Conservation (phyloP, 2,329 filamentous ascomycete species). For the Aciculosporium take region DNA sequence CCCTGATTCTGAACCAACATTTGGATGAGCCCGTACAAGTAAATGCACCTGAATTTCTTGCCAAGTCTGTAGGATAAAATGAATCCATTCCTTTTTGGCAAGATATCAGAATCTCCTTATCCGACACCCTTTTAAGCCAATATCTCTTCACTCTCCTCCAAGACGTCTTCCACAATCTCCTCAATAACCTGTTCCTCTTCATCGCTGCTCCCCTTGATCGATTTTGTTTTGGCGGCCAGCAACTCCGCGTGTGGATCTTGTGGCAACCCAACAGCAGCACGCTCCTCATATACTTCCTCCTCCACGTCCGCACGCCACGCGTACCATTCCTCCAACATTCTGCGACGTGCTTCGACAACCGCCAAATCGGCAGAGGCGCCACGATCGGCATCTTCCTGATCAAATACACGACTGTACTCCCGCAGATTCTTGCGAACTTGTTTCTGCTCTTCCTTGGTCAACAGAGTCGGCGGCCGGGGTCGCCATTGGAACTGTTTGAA, state of each 20-base stretch:
- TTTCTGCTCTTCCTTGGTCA: slow-evolving; percentile 95
- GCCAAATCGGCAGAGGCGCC: slow-evolving; percentile 88
- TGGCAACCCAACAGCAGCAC: slow-evolving; percentile 51
- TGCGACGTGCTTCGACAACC: slow-evolving; percentile 75
- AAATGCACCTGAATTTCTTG: slow-evolving; percentile 16
- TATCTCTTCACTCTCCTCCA: slow-evolving; percentile 75
- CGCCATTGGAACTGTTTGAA: slow-evolving; percentile 98
- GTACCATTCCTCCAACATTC: slow-evolving; percentile 76
- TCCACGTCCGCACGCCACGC: slow-evolving; percentile 66
- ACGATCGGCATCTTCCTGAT: slow-evolving; percentile 87
- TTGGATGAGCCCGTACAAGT: slow-evolving; percentile 19
- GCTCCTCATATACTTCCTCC: slow-evolving; percentile 58
- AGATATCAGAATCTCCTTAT: background rate
- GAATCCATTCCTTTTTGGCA: background rate
- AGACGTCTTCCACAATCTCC: slow-evolving; percentile 72
- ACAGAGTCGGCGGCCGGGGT: slow-evolving; percentile 76
- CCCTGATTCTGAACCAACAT: slow-evolving; percentile 2
- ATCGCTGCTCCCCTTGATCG: slow-evolving; percentile 38
- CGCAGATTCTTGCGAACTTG: slow-evolving; percentile 94
- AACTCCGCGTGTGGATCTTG: slow-evolving; percentile 49
- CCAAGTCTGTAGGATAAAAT: slow-evolving; percentile 14
- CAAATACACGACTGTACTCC: slow-evolving; percentile 89
- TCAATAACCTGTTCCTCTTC: slow-evolving; percentile 71
- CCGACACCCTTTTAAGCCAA: slow-evolving; percentile 20
- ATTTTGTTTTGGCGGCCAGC: slow-evolving; percentile 39